Conservation (phyloP, 176 grass and related monocot genomes). For the Rhynchospora pubera region DNA sequence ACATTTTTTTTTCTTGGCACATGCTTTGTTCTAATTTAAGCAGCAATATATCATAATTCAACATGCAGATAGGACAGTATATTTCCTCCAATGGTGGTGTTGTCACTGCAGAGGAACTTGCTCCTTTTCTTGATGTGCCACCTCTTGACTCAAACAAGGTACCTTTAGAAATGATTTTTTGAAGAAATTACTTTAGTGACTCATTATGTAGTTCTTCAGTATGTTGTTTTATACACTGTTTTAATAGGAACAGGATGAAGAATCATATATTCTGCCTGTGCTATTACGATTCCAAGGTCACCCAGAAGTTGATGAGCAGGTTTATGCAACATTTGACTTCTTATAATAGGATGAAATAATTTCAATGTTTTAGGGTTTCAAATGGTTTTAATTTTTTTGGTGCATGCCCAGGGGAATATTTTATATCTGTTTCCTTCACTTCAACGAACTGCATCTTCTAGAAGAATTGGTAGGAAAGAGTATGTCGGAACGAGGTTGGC, state of each 20-base stretch:
- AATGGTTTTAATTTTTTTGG: not conserved
- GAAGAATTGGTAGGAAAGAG: conserved; percentile 54
- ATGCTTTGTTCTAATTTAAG: conserved; percentile 15
- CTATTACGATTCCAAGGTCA: conserved; percentile 83
- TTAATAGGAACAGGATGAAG: conserved; percentile 70
- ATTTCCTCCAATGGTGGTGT: conserved; percentile 96
- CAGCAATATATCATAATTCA: not conserved
- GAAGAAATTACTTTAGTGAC: not conserved
- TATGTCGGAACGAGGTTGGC: conserved; percentile 81
- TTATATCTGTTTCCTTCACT: conserved; percentile 87
- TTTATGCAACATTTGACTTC: conserved; percentile 17
- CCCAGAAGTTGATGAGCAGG: conserved; percentile 94
- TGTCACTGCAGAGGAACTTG: conserved; percentile 87
- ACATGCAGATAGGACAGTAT: conserved; percentile 84
- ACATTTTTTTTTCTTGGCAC: not conserved
- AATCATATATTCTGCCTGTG: conserved; percentile 92
- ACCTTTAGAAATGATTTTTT: conserved; percentile 9
- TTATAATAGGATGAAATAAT: not conserved
- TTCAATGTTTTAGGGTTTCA: not conserved
- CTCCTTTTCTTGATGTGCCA: conserved; percentile 84
- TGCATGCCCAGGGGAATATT: conserved; percentile 67
- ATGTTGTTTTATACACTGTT: conserved; percentile 16
- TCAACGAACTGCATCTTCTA: conserved; percentile 73
- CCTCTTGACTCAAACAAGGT: conserved; percentile 65
- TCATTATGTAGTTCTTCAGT: not conserved